Evolutionary conservation across 768 basidiomycete species (phyloP).

Genomic region (Kwoniella pini): DNA sequence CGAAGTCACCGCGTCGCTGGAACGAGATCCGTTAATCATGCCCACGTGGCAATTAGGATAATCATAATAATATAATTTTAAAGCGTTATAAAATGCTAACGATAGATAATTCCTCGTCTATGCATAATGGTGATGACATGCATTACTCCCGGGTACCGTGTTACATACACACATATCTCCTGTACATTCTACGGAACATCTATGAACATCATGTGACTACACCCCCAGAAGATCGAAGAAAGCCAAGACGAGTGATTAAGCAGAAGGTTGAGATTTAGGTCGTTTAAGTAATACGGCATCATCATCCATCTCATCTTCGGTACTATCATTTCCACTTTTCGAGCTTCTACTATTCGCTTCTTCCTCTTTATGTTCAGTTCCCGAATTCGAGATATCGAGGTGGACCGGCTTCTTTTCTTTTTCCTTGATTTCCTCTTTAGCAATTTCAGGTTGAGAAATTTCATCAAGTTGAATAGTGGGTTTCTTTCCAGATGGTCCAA

Average conservation of each 20-base stretch:
- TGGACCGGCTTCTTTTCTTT: background rate
- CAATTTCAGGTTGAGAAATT: background rate
- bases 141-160: background rate
- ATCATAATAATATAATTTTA: background rate
- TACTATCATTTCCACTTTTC: slow-evolving; percentile 27
- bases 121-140: background rate
- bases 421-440: background rate
- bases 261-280: slow-evolving; percentile 25
- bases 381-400: slow-evolving; percentile 2
- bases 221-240: background rate
- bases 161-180: background rate
- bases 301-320: slow-evolving; percentile 53
- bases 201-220: background rate
- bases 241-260: background rate
- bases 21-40: background rate
- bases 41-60: background rate
- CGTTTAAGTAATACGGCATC: slow-evolving; percentile 51
- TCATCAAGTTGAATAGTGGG: background rate
- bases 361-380: slow-evolving; percentile 1
- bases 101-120: background rate
- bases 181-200: background rate
- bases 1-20: too few relatives aligned
- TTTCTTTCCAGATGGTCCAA: slow-evolving; percentile 20
- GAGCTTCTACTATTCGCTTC: slow-evolving; percentile 2
- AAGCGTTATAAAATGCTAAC: background rate